Evolutionary conservation across 108 stramenopile species (phyloP).

Genomic region (Nitzschia putrida): DNA sequence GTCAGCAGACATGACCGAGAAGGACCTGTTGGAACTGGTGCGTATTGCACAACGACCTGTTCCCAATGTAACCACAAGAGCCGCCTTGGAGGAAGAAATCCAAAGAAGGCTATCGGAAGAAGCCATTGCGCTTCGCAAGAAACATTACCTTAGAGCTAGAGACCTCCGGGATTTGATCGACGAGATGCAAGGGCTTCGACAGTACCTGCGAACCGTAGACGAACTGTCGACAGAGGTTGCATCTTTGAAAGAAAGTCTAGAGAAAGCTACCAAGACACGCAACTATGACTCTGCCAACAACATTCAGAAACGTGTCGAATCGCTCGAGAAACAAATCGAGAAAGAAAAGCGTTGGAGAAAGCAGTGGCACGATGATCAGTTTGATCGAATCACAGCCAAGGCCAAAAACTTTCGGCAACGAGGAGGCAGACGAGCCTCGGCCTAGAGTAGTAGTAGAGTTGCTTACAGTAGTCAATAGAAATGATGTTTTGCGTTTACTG

Average conservation of each 20-base stretch:
- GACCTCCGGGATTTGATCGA: conserved; percentile 22
- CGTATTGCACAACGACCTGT: conserved; percentile 21
- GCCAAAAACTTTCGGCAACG: background rate
- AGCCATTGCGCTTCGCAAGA: conserved; percentile 17
- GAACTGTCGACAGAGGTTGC: conserved; percentile 17
- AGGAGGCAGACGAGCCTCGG: background rate
- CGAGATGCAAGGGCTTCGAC: conserved; percentile 31
- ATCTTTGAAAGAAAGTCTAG: background rate
- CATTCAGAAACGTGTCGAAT: conserved; percentile 7
- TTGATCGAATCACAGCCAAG: background rate
- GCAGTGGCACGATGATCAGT: background rate
- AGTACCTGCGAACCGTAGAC: conserved; percentile 8
- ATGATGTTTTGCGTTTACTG: no score
- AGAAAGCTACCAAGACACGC: conserved; percentile 3
- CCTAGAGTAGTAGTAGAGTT: background rate
- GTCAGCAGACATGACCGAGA: conserved; percentile 10
- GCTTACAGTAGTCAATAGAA: no score
- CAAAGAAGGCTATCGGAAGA: background rate
- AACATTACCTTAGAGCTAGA: conserved; percentile 24
- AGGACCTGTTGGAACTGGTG: conserved; percentile 22
- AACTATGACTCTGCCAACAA: conserved; percentile 3
- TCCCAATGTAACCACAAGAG: conserved; percentile 11
- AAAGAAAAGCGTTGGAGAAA: background rate
- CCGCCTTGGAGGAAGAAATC: conserved; percentile 23
- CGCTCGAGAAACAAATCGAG: conserved; percentile 6